These are phyloP conservation scores for Solanum okadae DNA, from an alignment of 257 asterid species.

Conservation along the genomic window DNA sequence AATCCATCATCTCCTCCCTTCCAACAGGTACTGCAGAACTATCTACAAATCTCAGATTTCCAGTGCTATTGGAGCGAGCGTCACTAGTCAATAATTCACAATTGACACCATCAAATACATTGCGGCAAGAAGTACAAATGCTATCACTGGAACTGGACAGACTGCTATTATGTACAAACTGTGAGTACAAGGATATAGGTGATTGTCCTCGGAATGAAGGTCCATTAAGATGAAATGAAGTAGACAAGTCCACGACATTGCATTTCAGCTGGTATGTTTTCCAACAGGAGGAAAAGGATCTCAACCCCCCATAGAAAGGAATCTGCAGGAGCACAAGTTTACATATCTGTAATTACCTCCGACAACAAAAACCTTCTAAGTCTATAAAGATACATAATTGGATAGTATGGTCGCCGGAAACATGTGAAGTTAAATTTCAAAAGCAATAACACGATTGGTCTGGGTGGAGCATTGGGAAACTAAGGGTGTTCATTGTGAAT, in stretches of 20 bases:
- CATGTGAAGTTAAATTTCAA: not conserved
- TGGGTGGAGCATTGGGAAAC: not conserved
- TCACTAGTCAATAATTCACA: conserved; percentile 12
- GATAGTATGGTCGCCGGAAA: not conserved
- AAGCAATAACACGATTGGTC: not conserved
- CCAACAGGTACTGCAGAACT: conserved; percentile 18
- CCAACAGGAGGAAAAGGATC: conserved; percentile 22
- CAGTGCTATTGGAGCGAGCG: conserved; percentile 11
- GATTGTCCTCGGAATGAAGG: conserved; percentile 26
- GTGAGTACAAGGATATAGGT: conserved; percentile 23
- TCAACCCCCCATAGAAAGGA: conserved; percentile 37
- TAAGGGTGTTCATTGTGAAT: not conserved
- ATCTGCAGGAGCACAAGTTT: conserved; percentile 31
- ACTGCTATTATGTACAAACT: conserved; percentile 16
- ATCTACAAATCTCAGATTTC: conserved; percentile 29
- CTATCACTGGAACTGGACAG: conserved; percentile 11
- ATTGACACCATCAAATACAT: conserved; percentile 6
- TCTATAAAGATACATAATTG: not conserved
- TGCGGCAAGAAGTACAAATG: conserved; percentile 4
- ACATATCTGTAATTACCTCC: not conserved
- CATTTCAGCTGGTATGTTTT: conserved; percentile 33
- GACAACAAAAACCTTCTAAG: not conserved
- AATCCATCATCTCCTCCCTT: conserved; percentile 25
- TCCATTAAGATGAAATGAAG: conserved; percentile 16
- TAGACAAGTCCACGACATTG: conserved; percentile 24